Base-by-base conservation (phyloP, 495 filamentous ascomycete species). In the Xylaria longipes region DNA sequence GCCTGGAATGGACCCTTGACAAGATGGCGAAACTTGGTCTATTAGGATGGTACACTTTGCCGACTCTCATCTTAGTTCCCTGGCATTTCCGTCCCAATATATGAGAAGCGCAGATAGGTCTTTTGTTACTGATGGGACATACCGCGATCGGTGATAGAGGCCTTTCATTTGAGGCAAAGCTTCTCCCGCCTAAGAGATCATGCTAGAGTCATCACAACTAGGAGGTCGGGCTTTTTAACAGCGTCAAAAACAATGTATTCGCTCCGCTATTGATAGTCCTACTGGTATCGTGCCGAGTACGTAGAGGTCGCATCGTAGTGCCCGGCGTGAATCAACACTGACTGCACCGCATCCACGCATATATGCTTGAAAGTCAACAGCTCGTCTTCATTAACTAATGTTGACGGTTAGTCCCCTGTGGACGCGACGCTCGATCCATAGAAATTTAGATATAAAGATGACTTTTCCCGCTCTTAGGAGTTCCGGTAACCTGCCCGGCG, bases 1-100 rank as follows among this genome's bases (percentile, higher is more conserved):
- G 37, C 73, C 73, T 5, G 73, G 75, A 4, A 45, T 74, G 48
- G 73, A 77, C 48, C 71, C 65, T 43, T 73, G 39, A 50, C 20
- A 62, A 56, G 14, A 29, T 7, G 14, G 54, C 29, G 12, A 25
- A 29, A 25, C 25, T 54, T 5, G 1, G 50, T 29, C 22, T 54
- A 5, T 15, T n/a, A 50, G 25, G 25, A 27, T 2, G 11, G 27
- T 29, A 8, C 5, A 31, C 25, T 31, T 52, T 14, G 8, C n/a
- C 27, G 22, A 7, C 27, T 43, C 5, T 17, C 1, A 43, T 39
- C 22, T 62, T 2, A 11, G 41, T 25, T 35, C 7, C 58, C 15
- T 15, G 12, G 1, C 6, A 35, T 45, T 17, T n/a, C 25, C 57
- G 35, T 37, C 33, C 8, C 2, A 5, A 25, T 61, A n/a, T 61